Evolutionary conservation across 1,139 yeast species (phyloP), one percentile per base, ranked within the genome.

Genomic region (Komagataea norvegica): DNA sequence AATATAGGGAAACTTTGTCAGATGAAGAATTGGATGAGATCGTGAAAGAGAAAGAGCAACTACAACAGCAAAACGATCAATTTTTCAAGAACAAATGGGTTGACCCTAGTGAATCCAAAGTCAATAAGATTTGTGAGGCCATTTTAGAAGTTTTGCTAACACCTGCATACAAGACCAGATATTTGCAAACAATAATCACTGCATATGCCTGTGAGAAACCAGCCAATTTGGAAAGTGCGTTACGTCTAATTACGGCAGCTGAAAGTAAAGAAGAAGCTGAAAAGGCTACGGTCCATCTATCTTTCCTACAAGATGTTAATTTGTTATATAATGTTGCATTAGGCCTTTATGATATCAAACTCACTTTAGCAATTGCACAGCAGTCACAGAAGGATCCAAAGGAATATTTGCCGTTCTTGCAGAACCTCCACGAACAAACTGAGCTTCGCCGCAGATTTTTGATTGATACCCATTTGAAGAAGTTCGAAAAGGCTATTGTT

Each of bases 371-470:
- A 10, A 79, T 93, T 47, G 98, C 98, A 1, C 97, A 93, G 59
- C 91, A 88, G 56, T 88, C 96, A 1, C 97, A 91, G 60, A 88
- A 83, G 70, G 99, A 93, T 64, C 99, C 99, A 20, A 87, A 89
- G 55, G 99, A 93, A 59, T 93, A 91, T 54, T 65, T 93, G 38
- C 96, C 98, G 36, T 93, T 91, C 60, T 68, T 93, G 49, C 95
- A 88, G 54, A 73, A 77, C 38, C 67, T 93, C 40, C 84, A 86
- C 49, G 74, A 74, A 25, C 84, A 82, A 57, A 67, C 74, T 1
- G 79, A 76, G 15, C 61, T 77, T 36, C 74, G 95, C 42, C 77
- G 80, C 51, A 72, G 74, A 55, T 89, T 86, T 55, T 64, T 78
- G 55, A 84, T 93, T 49, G 98, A 93, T 56, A 82, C 86, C 37